Base-by-base conservation (phyloP, 176 grass and related monocot species). In the Oryza nivara region DNA sequence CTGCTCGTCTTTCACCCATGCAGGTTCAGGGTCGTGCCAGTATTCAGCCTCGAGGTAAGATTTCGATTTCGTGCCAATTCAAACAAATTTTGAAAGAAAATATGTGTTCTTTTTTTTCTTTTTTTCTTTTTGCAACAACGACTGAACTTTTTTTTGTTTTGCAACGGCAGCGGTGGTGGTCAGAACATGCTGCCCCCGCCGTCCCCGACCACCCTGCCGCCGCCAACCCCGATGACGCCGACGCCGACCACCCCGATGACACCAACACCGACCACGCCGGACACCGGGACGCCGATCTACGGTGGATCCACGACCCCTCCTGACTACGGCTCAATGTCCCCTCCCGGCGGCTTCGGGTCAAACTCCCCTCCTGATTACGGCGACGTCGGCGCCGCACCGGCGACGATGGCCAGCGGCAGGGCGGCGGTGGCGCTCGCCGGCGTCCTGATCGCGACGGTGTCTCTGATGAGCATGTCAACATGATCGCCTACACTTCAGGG, bases 21-120 rank as follows among this genome's bases (percentile, higher is more conserved):
- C 83, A 95, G 93, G 85, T 72, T 90, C 90, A 74, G 67, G 86
- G 35, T 84, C 91, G 36, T 90, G 88, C 81, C 83, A 88, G n/a
- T 90, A 84, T 75, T 49, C 82, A 75, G 46, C 90, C 2, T 88
- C 90, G 68, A 92, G 93, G 93, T 95, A 95, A 87, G 6, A 23
- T 11, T 43, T 47, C 61, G 6, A 23, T 11, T 43, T 60, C 61
- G 14, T 44, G 4, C 16, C 40, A 54, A 6, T 35, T 6, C 6
- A 49, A 77, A 35, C 4, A 11, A 54, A 81, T 22, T 4, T 28
- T 9, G 6, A 30, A 36, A 1, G 7, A 17, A 32, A 56, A 22
- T 7, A 54, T 35, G 4, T 23, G 13, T 81, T 65, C 20, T 6
- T 41, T 9, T 36, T 11, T 20, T 14, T 14, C 5, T 60, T 1